Evolutionary conservation across 352 stramenopile genomes (phyloP), one percentile per base, ranked within the genome.

Genomic region (Blastocystis sp.): DNA sequence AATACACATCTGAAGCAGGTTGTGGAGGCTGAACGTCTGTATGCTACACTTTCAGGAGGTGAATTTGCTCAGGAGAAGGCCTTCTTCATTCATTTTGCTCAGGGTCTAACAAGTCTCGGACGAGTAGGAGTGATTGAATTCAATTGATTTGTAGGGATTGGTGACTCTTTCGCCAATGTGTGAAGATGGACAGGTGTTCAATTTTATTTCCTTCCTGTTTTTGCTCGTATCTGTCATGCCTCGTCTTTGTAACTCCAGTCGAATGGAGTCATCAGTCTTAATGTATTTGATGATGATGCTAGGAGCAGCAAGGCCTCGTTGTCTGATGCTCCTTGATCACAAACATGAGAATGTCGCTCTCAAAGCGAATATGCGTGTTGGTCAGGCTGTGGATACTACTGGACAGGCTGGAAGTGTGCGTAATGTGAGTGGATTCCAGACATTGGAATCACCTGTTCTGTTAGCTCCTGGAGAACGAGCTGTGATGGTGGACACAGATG

Each of bases 351-450:
- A 74, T 29, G 58, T 24, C 16, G n/a, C 59, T 4, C 5, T 87
- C 29, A 87, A 87, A 29, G 24, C 24, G n/a, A 74, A 78, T 54
- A 24, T 69, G 59, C 56, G 77, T 32, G 77, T 87, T 6, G 77
- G 77, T 0, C 77, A 87, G 49, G 77, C 77, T 12, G 77, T 87
- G 46, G 77, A 87, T 46, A 87, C 65, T 12, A 77, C 77, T 21
- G 77, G 77, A 32, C 59, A 78, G 24, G 77, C 77, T 29, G 77
- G 77, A 32, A 77, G 43, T 42, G 59, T 78, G 46, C 42, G 77
- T 29, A 74, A 74, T 54, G 67, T 87, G 39, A 78, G 59, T 42
- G 77, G 77, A 9, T 87, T 87, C 77, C 77, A 87, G 43, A 87
- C 77, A 4, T 19, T 78, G 59, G 77, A 87, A 54, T 42, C 57